Evolutionary conservation across 805 yeast species (phyloP).

Genomic region (Candida pseudofarinosa): DNA sequence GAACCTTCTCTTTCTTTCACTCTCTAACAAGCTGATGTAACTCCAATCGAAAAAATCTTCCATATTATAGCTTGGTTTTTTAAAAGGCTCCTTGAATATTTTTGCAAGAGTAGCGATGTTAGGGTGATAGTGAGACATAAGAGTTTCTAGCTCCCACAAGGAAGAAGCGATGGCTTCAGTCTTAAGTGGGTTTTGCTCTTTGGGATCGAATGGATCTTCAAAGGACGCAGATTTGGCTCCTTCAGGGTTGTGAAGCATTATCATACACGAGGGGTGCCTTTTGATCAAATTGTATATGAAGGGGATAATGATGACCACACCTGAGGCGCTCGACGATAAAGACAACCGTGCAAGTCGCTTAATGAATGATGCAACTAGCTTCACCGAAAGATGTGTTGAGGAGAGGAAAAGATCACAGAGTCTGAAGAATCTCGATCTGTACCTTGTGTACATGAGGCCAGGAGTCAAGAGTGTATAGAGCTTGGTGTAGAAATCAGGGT

Average conservation of each 20-base stretch:
- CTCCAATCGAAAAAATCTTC: conserved; percentile 95
- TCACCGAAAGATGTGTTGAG: conserved; percentile 82
- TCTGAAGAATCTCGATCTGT: conserved; percentile 84
- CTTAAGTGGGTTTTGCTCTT: conserved; percentile 68
- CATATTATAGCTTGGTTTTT: conserved; percentile 79
- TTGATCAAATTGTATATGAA: conserved; percentile 84
- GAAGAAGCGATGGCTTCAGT: conserved; percentile 83
- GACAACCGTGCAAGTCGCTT: conserved; percentile 75
- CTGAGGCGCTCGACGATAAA: conserved; percentile 79
- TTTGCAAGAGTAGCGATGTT: conserved; percentile 89
- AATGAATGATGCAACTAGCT: conserved; percentile 83
- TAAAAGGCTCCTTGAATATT: conserved; percentile 85
- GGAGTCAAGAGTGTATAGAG: conserved; percentile 78
- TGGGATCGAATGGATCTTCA: conserved; percentile 62
- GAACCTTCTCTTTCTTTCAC: conserved; percentile 60
- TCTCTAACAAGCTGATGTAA: conserved; percentile 59
- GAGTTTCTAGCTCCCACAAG: conserved; percentile 84
- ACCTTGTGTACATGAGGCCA: conserved; percentile 67
- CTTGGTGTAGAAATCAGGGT: conserved; percentile 84
- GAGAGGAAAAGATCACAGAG: conserved; percentile 79
- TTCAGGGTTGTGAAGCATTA: conserved; percentile 62
- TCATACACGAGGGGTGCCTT: conserved; percentile 93
- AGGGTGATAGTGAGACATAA: conserved; percentile 87
- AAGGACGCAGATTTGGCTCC: conserved; percentile 18
- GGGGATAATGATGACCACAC: conserved; percentile 84